Evolutionary conservation across 129 eudicot genomes (phyloP).

Genomic region (Rutidosis leptorrhynchoides): DNA sequence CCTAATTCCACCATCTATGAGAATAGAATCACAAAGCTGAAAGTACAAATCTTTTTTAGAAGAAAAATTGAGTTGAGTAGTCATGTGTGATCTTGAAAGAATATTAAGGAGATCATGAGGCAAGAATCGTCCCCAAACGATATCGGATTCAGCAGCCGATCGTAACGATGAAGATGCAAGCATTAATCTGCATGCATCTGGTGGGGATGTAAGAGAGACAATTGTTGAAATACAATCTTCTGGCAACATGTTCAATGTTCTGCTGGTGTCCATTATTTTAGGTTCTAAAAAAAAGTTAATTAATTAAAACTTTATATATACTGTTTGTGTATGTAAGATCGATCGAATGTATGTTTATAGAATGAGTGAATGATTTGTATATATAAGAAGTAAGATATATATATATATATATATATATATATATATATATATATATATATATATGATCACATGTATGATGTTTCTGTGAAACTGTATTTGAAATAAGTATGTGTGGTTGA

Average conservation of each 20-base stretch:
- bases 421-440: no score
- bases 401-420: not conserved
- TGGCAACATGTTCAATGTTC: conserved; percentile 28
- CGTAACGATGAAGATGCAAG: conserved; percentile 20
- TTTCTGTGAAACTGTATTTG: conserved; percentile 5
- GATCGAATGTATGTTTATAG: no score
- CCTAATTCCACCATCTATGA: conserved; percentile 57
- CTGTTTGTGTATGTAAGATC: no score
- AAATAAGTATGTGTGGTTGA: conserved; percentile 5
- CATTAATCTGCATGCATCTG: conserved; percentile 26
- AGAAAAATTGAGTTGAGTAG: conserved; percentile 30
- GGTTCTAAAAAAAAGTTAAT: no score
- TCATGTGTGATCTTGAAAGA: conserved; percentile 30
- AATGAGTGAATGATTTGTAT: no score
- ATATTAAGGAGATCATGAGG: conserved; percentile 28
- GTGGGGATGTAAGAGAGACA: conserved; percentile 26
- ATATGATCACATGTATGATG: not conserved
- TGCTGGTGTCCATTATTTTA: no score
- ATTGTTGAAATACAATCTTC: conserved; percentile 36
- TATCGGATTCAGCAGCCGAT: conserved; percentile 26
- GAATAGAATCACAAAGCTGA: conserved; percentile 42
- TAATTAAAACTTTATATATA: no score
- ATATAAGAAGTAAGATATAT: no score
- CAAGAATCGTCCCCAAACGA: conserved; percentile 25
- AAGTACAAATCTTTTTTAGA: conserved; percentile 47